Evolutionary conservation across 148 eudicot genomes (phyloP), one percentile per base, ranked within the genome.

Genomic region (Fallopia convolvulus): DNA sequence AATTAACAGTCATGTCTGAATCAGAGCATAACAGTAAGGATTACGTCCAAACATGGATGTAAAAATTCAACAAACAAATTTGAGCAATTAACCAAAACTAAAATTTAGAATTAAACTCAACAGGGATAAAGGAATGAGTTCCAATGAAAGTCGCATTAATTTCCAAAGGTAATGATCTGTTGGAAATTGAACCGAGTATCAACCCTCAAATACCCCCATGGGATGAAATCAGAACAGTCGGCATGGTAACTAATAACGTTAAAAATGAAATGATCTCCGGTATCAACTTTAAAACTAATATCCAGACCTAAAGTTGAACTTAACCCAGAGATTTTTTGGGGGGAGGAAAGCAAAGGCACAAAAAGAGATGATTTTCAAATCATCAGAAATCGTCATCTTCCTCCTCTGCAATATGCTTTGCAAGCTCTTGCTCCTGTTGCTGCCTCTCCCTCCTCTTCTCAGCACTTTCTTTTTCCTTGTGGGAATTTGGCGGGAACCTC

Each of bases 381-480:
- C 76, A 65, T 88, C 76, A 94, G 80, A 92, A 92, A 75, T 94
- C 99, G 21, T 94, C 98, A 49, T 94, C 98, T 70, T 94, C 98
- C 77, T 94, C 99, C 81, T 94, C 97, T 4, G 99, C 97, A 77
- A 94, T 94, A 77, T 92, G 96, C 81, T 94, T 86, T 7, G 99
- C 98, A 77, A 94, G 97, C 81, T 94, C 98, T 74, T 94, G 99
- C 84, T 94, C 98, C 79, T 94, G 98, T 49, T 90, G 95, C 44
- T 92, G 98, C 72, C 98, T 85, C 83, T 94, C 98, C 75, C 97
- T 90, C 78, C 98, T 94, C 93, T 94, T 94, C 84, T 94, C 98
- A 15, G 97, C 98, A 77, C 90, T 89, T 56, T 91, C 98, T 77
- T 93, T 93, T 17, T 94, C 99, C 82, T 92, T 90, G 85, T 94